Evolutionary conservation across 2,329 filamentous ascomycete genomes (phyloP).

Genomic region (Claviceps quebecensis): DNA sequence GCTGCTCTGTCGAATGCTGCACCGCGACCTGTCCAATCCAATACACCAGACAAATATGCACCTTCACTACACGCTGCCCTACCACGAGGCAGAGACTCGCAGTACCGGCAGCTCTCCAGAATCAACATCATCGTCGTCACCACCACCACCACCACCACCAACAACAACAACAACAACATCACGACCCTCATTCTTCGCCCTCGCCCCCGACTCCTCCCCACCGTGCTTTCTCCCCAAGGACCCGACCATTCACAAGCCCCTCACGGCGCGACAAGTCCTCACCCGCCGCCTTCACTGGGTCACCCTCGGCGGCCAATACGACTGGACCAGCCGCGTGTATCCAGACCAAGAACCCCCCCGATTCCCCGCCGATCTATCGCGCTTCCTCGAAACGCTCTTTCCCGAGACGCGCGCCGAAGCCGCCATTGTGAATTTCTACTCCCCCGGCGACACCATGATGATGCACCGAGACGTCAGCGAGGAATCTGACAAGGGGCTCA

Average conservation of each 20-base stretch:
- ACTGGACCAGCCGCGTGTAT: slow-evolving; percentile 84
- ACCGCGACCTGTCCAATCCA: slow-evolving; percentile 60
- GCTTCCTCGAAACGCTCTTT: slow-evolving; percentile 56
- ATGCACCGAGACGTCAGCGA: slow-evolving; percentile 92
- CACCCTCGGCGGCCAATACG: slow-evolving; percentile 88
- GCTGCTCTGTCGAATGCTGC: slow-evolving; percentile 61
- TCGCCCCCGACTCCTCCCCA: slow-evolving; percentile 32
- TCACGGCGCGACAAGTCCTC: slow-evolving; percentile 56
- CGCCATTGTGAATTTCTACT: slow-evolving; percentile 89
- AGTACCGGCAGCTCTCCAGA: background rate
- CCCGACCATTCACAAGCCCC: slow-evolving; percentile 55
- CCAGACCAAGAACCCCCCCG: slow-evolving; percentile 50
- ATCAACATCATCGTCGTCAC: background rate
- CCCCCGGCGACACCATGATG: slow-evolving; percentile 78
- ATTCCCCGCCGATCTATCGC: slow-evolving; percentile 62
- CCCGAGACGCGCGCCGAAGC: slow-evolving; percentile 69
- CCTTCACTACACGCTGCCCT: slow-evolving; percentile 54
- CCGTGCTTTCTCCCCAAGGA: slow-evolving; percentile 55
- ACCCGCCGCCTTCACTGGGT: slow-evolving; percentile 81
- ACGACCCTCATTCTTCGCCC: slow-evolving; percentile 47
- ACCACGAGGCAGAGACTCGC: slow-evolving; percentile 17
- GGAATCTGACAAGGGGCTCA: slow-evolving; percentile 59
- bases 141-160: slow-evolving; percentile 25
- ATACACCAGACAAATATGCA: slow-evolving; percentile 82
- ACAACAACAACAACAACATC: slow-evolving; percentile 28